Base-by-base conservation (phyloP, 805 yeast genomes). In the Kodamaea kaohsiungensis region DNA sequence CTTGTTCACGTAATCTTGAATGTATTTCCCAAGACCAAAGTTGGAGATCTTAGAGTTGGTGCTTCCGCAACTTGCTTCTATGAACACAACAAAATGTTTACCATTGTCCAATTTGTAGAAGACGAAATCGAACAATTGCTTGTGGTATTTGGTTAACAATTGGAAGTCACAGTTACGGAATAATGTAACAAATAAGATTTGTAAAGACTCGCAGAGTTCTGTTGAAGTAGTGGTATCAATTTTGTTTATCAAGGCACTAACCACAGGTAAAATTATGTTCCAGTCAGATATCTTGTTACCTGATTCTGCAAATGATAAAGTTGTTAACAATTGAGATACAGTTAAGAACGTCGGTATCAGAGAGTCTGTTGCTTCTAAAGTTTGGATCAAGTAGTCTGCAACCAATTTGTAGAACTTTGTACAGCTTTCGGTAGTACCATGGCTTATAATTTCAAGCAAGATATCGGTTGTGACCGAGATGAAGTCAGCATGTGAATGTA, bases 231-330 rank as follows among this genome's bases (percentile, higher is more conserved):
- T 51, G 39, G 51, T 51, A 33, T 39, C 18, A n/a, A 65, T 53
- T 43, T 61, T 62, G 30, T 57, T 55, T 9, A 70, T 48, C 27
- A 76, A 57, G 3, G 52, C 48, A 4, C 63, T 59, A 1, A 70
- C 57, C 8, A 64, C 55, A 5, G 55, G 46, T 12, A 69, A 53
- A 1, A 76, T 47, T 2, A 60, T 55, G 2, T 54, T 51, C 93
- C 93, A 88, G 57, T 76, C 69, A 1, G 75, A 62, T 2, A 87
- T 77, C 61, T 85, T 86, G 56, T 69, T 79, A 61, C 95, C 95
- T 47, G 90, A 83, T 56, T 87, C 92, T 2, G 89, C 84, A 67
- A 86, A 88, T 0, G 78, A 65, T 49, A 87, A 64, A 0, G 86
- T 67, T 0, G 78, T 65, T 42, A 85, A 59, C 2, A 85, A 52